phyloP scores from a whole-genome alignment of 768 basidiomycete species.

The Tylopilus felleus region DNA sequence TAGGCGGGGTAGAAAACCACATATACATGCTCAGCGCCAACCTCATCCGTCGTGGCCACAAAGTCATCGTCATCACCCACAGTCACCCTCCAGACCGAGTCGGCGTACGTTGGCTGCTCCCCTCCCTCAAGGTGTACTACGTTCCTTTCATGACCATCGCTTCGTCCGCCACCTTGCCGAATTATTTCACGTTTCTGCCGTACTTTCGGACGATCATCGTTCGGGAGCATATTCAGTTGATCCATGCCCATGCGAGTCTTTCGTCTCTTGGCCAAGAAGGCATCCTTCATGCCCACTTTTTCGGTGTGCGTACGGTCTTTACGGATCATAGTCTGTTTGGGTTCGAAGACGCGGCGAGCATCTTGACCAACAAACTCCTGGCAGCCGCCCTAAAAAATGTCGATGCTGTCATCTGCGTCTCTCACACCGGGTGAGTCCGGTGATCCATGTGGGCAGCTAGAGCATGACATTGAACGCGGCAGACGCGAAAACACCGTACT shows the following conservation, averaged over 20 bases:
- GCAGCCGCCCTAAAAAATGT: slow-evolving; percentile 84
- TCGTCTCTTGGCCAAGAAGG: slow-evolving; percentile 91
- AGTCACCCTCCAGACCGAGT: slow-evolving; percentile 81
- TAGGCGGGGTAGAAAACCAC: slow-evolving; percentile 96
- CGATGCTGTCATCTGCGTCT: slow-evolving; percentile 94
- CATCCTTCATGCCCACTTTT: slow-evolving; percentile 81
- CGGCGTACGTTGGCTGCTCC: slow-evolving; percentile 86
- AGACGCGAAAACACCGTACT: slow-evolving; percentile 98
- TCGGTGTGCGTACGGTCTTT: slow-evolving; percentile 88
- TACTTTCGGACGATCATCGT: slow-evolving; percentile 87
- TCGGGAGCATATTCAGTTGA: slow-evolving; percentile 79
- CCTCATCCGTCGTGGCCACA: slow-evolving; percentile 80
- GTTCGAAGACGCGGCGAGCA: slow-evolving; percentile 95
- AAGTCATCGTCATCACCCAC: slow-evolving; percentile 94
- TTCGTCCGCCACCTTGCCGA: slow-evolving; percentile 90
- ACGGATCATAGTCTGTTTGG: slow-evolving; percentile 97
- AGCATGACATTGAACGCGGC: not conserved
- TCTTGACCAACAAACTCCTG: slow-evolving; percentile 94
- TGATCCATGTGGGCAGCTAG: not conserved
- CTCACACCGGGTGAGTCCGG: slow-evolving; percentile 80
- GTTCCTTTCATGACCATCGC: slow-evolving; percentile 87
- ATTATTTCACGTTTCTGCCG: slow-evolving; percentile 90
- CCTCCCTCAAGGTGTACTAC: slow-evolving; percentile 90
- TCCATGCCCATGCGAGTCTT: slow-evolving; percentile 91
- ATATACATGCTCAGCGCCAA: slow-evolving; percentile 90